phyloP scores from a whole-genome alignment of 129 eudicot genomes.

The Rutidosis leptorrhynchoides region DNA sequence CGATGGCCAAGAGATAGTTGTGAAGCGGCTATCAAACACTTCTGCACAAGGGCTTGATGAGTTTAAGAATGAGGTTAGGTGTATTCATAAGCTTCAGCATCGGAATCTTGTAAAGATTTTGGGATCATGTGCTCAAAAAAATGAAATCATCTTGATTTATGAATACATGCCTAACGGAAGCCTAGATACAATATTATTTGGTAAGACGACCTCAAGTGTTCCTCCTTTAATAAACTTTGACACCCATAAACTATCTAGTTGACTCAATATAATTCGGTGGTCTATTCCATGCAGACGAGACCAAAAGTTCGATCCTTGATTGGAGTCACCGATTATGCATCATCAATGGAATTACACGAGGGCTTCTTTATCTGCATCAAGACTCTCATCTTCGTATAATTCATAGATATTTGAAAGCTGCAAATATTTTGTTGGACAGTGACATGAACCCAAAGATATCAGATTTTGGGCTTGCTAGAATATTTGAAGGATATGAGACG shows the following conservation, averaged over 20 bases:
- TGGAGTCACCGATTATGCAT: constrained; percentile 7
- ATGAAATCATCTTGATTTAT: not conserved
- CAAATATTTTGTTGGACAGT: constrained; percentile 31
- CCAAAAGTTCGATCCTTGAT: constrained; percentile 10
- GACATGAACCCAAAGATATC: constrained; percentile 36
- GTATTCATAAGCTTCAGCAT: not conserved
- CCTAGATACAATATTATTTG: not conserved
- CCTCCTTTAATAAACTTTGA: not conserved
- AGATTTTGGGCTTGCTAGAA: constrained; percentile 42
- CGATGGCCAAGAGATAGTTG: constrained; percentile 50
- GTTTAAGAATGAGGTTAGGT: constrained; percentile 29
- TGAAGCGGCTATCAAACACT: constrained; percentile 31
- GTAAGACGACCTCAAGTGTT: not conserved
- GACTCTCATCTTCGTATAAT: constrained; percentile 29
- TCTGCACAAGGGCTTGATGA: constrained; percentile 56
- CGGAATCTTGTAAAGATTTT: not conserved
- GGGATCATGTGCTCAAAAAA: not conserved
- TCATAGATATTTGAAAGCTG: constrained; percentile 37
- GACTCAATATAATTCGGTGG: not conserved
- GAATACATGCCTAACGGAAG: not conserved
- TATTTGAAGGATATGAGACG: constrained; percentile 27
- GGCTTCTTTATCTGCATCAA: constrained; percentile 37
- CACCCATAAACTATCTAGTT: not conserved
- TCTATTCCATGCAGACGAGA: not conserved
- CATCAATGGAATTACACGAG: constrained; percentile 36